These are phyloP conservation scores for Oropetium thomaeum DNA, from an alignment of 176 grass and related monocot genomes.

Conservation along the genomic window DNA sequence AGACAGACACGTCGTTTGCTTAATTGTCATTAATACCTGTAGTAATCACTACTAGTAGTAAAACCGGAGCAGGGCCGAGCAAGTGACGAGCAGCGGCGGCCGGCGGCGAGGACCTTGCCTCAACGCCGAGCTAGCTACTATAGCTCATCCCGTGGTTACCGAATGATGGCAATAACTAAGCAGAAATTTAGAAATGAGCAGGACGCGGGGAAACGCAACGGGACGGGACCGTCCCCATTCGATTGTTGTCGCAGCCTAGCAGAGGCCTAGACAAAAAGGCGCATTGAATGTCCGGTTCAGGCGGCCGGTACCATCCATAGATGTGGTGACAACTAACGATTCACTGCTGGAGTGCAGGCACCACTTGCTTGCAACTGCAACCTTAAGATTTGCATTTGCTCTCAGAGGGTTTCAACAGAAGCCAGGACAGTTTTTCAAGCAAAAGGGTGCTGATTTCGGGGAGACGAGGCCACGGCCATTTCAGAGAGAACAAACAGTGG, in stretches of 20 bases:
- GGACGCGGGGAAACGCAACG: slow-evolving; percentile 4
- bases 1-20: background rate
- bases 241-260: slow-evolving; percentile 15
- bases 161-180: too few species aligned
- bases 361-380: background rate
- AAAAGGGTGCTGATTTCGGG: background rate
- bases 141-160: too few species aligned
- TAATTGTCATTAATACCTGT: background rate
- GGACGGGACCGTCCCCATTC: background rate
- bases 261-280: background rate
- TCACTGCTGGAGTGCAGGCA: background rate
- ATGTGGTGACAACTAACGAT: background rate
- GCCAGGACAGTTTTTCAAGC: slow-evolving; percentile 3
- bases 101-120: background rate
- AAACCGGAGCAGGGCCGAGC: too few species aligned
- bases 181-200: too few species aligned
- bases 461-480: background rate
- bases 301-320: slow-evolving; percentile 7
- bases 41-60: background rate
- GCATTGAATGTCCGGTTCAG: slow-evolving; percentile 17
- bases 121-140: too few species aligned
- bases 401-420: background rate
- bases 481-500: background rate
- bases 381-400: slow-evolving; percentile 26
- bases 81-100: background rate